Conservation (phyloP, 495 filamentous ascomycete species). For the Filosporella fistucella region DNA sequence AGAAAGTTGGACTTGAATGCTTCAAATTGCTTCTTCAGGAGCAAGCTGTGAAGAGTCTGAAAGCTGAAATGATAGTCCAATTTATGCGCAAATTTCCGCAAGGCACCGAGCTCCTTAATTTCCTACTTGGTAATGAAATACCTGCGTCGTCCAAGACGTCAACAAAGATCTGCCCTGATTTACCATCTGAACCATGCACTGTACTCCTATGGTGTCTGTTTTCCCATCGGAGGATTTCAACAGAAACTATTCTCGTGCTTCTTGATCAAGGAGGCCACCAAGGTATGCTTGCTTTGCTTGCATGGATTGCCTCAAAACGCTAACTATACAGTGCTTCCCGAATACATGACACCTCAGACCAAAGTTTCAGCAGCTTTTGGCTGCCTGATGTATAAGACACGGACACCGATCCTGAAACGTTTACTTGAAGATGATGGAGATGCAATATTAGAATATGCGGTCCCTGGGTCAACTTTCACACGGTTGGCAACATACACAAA, state of each 20-base stretch:
- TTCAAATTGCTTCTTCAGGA: slow-evolving; percentile 7
- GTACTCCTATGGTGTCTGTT: slow-evolving; percentile 8
- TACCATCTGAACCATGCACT: slow-evolving; percentile 7
- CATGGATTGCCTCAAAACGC: background rate
- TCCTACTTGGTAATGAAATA: slow-evolving; percentile 7
- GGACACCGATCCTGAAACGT: slow-evolving; percentile 3
- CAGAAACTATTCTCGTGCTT: slow-evolving; percentile 4
- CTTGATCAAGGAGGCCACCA: slow-evolving; percentile 3
- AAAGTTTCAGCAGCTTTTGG: slow-evolving; percentile 11
- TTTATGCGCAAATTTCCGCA: slow-evolving; percentile 10
- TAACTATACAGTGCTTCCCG: slow-evolving; percentile 4
- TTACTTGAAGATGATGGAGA: slow-evolving; percentile 7
- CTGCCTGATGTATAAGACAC: slow-evolving; percentile 6
- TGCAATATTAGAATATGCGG: slow-evolving; percentile 6
- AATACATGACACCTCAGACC: slow-evolving; percentile 6
- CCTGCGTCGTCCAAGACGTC: slow-evolving; percentile 4
- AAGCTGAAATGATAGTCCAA: slow-evolving; percentile 7
- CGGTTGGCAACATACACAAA: background rate
- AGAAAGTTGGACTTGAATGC: no score
- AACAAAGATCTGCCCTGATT: slow-evolving; percentile 1
- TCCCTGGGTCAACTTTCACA: slow-evolving; percentile 8
- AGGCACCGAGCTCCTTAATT: slow-evolving; percentile 2
- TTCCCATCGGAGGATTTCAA: slow-evolving; percentile 4
- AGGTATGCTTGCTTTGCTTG: background rate
- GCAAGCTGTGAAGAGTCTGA: slow-evolving; percentile 1